Percentiles rank a stretch among this genome's conserved stretches.
Evolutionary conservation across 768 basidiomycete genomes (phyloP).

Genomic region (Naganishia friedmannii): DNA sequence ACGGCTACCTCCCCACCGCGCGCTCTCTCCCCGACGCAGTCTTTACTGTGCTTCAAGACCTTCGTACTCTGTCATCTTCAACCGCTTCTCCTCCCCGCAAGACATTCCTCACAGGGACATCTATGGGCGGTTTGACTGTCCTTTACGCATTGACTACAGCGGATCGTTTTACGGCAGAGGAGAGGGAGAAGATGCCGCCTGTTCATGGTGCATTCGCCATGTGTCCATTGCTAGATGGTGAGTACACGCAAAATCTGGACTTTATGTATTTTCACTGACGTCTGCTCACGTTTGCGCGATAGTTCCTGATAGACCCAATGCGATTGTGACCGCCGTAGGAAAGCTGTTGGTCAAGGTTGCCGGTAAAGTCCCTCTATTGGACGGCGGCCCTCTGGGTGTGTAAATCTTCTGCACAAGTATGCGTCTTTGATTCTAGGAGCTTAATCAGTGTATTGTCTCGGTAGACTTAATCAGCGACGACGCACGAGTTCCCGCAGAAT

Average conservation of each 20-base stretch:
- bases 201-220: conserved; percentile 18
- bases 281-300: neutral
- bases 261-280: neutral
- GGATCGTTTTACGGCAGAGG: neutral
- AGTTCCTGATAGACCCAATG: conserved; percentile 16
- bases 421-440: neutral
- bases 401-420: neutral
- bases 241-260: neutral
- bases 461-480: conserved; percentile 15
- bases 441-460: neutral
- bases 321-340: neutral
- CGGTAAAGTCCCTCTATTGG: conserved; percentile 1
- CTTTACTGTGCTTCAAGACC: conserved; percentile 14
- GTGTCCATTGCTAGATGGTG: conserved; percentile 23
- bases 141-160: conserved; percentile 17
- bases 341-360: neutral
- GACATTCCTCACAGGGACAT: conserved; percentile 25
- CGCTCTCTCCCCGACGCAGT: conserved; percentile 14
- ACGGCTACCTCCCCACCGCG: conserved; percentile 3
- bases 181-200: conserved; percentile 13
- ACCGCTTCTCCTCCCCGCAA: conserved; percentile 6
- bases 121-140: conserved; percentile 23
- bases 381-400: conserved; percentile 2
- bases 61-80: neutral
- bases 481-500: conserved; percentile 15